Evolutionary conservation across 2,329 filamentous ascomycete genomes (phyloP), one percentile per base, ranked within the genome.

Genomic region (Gaeumannomyces tritici): DNA sequence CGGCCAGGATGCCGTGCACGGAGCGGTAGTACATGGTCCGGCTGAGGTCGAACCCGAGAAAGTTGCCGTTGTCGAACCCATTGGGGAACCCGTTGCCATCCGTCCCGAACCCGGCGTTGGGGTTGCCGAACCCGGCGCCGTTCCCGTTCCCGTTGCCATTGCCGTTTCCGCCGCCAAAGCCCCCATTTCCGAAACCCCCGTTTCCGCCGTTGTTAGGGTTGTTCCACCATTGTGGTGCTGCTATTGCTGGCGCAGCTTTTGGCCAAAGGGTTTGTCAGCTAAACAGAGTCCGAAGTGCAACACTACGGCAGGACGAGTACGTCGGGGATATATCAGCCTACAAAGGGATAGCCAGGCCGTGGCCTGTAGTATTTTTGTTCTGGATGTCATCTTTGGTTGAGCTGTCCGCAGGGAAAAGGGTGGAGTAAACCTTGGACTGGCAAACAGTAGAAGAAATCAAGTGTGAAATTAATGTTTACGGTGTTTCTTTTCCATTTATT

Each of bases 1-100:
- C 68, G 8, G 74, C 76, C 5, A 80, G 65, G 33, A 76, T 70
- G 18, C 77, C 77, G 70, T 81, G 79, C 31, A 74, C 66, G 5
- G 66, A 71, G 29, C 76, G 73, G 57, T 71, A 71, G 62, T 66
- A 65, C 47, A 67, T 65, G n/a, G 72, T 72, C 6, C 62, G 42
- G 1, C 65, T 42, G 56, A 72, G 62, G 61, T 72, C 70, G 67
- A 75, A 71, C 59, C 68, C 68, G 9, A 67, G 66, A 57, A 70
- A 61, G 57, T 42, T 59, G 42, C 21, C 62, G 8, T 57, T 61
- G 42, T 7, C 62, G 8, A 54, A 55, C 29, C 35, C 55, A 18
- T 59, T 47, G 28, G 55, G 31, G 24, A 67, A 67, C 1, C 63
- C 63, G 54, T 57, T 63, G 35, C 59, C 60, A 29, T 63, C 62